Evolutionary conservation across 2,329 filamentous ascomycete species (phyloP), one percentile per base, ranked within the genome.

Genomic region (Cercospora sp.): DNA sequence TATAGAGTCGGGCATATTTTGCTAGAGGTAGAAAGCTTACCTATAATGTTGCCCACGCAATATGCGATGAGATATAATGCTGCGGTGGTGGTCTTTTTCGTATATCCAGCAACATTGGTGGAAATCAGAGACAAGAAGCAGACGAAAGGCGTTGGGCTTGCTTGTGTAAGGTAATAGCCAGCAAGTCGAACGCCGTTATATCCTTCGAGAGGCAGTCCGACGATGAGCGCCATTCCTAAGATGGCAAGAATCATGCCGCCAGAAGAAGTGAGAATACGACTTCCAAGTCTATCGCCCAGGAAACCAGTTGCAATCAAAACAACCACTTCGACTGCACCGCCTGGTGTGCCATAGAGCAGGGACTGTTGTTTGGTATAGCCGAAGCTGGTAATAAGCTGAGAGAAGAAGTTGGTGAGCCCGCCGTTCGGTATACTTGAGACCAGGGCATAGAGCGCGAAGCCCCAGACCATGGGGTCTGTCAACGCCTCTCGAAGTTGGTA

Each of bases 161-260:
- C 85, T 73, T 87, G 84, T 0, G 87, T 89, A 61, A 91, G 79
- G 77, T 91, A 91, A 76, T 89, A 91, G 0, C 89, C 89, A 0
- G 88, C 88, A 1, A 88, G 83, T 12, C 75, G 69, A 10, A 88
- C 89, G 1, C 80, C 82, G 68, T 85, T 86, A n/a, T 65, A 65
- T 72, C 87, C 87, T n/a, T 79, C 76, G 3, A 87, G 75, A 0
- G 88, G 87, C 3, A 91, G 80, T 2, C 86, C 87, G 9, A 89
- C 85, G 67, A 91, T 88, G n/a, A 91, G 82, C 0, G 88, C 79
- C 80, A 89, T 85, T 51, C 88, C 88, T 1, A 90, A 67, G n/a
- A 89, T 85, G 0, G 85, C 79, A 3, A 85, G 70, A 9, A 85
- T 70, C 5, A 89, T 79, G 0, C 87, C 87, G 1, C 78, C 80